Conservation (phyloP, 2,329 filamentous ascomycete genomes). For the Fusarium palustre region DNA sequence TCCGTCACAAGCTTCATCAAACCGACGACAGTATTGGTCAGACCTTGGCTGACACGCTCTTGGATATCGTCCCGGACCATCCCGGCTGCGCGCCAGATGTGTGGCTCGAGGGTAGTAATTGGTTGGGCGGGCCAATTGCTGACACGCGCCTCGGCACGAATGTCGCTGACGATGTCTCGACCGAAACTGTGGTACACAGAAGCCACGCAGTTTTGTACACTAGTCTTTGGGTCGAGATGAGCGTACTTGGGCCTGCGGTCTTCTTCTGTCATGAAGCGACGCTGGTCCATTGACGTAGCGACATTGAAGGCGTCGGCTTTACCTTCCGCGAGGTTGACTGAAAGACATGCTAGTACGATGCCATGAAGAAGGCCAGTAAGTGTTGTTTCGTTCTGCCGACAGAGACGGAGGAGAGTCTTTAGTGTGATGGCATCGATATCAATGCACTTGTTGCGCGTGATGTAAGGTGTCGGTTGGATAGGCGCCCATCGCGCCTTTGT, state of each 20-base stretch:
- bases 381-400: background rate
- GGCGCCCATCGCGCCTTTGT: conserved; percentile 5
- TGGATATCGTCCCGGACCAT: background rate
- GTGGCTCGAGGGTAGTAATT: background rate
- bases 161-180: background rate
- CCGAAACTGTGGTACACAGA: background rate
- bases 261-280: background rate
- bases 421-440: rapidly evolving
- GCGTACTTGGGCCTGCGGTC: background rate
- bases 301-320: conserved; percentile 1
- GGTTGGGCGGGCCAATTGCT: conserved; percentile 1
- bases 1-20: conserved; percentile 8
- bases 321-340: background rate
- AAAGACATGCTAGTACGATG: background rate
- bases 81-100: conserved; percentile 9
- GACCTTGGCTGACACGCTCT: background rate
- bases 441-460: background rate
- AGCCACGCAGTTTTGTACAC: conserved; percentile 3
- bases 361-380: conserved; percentile 5
- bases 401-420: background rate
- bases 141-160: background rate
- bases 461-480: background rate
- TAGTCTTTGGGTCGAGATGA: background rate
- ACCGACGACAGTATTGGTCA: background rate
- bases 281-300: conserved; percentile 1